Evolutionary conservation across 176 grass and related monocot species (phyloP), one percentile per base, ranked within the genome.

Genomic region (Eremochloa ophiuroides): DNA sequence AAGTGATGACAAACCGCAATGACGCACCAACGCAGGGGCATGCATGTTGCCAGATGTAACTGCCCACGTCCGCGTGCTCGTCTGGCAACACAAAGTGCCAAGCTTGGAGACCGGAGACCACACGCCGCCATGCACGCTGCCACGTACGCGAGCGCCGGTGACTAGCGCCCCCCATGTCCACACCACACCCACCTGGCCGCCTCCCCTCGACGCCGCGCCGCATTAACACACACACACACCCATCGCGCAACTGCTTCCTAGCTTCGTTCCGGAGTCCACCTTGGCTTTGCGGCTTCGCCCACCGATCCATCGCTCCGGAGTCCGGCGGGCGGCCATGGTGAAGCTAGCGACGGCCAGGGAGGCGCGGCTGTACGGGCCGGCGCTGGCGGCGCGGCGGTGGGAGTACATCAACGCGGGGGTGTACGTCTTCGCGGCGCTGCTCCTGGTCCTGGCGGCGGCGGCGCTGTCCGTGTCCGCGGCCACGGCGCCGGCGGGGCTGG

Each of bases 311-410:
- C 55, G 17, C 63, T 44, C 56, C 17, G 22, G 12, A 4, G 2
- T 58, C 27, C 10, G 5, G 43, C 53, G 4, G 35, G 18, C 16
- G 3, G 55, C 55, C 80, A 93, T 95, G 95, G 95, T 89, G 82
- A 98, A 98, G 88, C 86, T 98, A 0, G 90, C 84, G 30, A 89
- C 95, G 23, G 92, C 95, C 20, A 80, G 95, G 73, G 95, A 98
- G 67, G 89, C 83, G 86, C 78, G 92, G 16, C 61, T 89, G 41
- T 98, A 95, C 69, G 90, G 92, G 0, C 88, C 92, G 13, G 76
- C 69, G 74, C 65, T 59, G n/a, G 53, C 84, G 50, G 77, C 75
- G 60, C 75, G 86, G 17, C 66, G 88, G 30, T 93, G 92, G 92
- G 92, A 98, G 81, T 93, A 94, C 90, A 71, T 86, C 77, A 98